These are phyloP conservation scores for Neonectria magnoliae DNA, from an alignment of 2,329 filamentous ascomycete species.

Conservation along the genomic window DNA sequence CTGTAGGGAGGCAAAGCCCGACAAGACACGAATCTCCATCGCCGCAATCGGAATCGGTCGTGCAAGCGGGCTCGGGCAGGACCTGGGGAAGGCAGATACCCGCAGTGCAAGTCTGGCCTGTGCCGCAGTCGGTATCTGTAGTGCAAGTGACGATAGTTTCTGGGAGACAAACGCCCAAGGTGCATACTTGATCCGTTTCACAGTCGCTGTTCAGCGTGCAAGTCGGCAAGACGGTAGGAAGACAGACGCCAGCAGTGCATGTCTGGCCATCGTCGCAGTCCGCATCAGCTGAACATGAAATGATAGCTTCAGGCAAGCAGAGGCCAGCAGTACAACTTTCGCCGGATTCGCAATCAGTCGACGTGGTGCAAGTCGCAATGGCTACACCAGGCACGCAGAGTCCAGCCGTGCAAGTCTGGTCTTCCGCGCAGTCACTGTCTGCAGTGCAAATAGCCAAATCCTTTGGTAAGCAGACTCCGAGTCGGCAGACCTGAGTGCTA, in stretches of 20 bases:
- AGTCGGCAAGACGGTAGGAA: neutral
- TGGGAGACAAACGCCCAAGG: neutral
- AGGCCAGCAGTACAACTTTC: neutral
- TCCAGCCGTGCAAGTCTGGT: neutral
- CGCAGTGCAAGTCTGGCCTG: neutral
- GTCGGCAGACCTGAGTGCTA: constrained; percentile 1
- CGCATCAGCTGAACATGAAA: neutral
- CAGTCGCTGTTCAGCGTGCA: neutral
- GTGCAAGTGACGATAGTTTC: neutral
- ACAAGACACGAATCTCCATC: neutral
- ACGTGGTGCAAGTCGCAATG: neutral
- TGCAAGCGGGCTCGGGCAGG: neutral
- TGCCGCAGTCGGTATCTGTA: neutral
- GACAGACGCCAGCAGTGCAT: neutral
- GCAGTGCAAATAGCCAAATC: neutral
- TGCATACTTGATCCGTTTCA: neutral
- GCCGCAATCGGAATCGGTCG: neutral
- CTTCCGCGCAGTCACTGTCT: neutral
- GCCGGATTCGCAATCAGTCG: neutral
- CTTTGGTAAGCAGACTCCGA: constrained; percentile 3
- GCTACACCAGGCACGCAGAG: neutral
- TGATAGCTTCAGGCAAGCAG: constrained; percentile 1
- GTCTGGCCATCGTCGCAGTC: neutral
- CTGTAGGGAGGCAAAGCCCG: neutral
- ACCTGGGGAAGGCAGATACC: neutral